Base-by-base conservation (phyloP, 2,329 filamentous ascomycete genomes). In the Phialemonium atrogriseum region DNA sequence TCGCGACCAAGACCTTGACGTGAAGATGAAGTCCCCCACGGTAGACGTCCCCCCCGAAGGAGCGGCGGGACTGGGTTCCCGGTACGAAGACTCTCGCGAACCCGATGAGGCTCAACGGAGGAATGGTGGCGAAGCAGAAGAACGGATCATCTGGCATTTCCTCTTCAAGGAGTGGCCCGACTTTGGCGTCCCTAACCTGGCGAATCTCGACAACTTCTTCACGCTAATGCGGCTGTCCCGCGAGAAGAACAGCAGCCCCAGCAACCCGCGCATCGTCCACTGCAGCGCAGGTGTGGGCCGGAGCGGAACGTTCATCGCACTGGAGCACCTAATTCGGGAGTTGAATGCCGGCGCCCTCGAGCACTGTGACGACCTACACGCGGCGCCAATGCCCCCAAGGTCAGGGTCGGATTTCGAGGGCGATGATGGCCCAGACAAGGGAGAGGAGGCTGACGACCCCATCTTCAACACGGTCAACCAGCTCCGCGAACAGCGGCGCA, bases 261-360 rank as follows among this genome's bases (percentile, higher is more conserved):
- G 66, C 14, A 87, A 83, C 47, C 84, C 89, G 5, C 79, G 89
- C 34, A 79, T 96, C 37, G 73, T 87, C 9, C 83, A 88, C 56
- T 88, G 84, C 62, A 94, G 85, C 50, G 91, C 91, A 7, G 91
- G 91, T 23, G 89, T 98, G 10, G 91, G 91, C 10, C 77, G 91
- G 34, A 94, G 84, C 7, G 91, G 91, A 20, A 96, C 91, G 0
- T 98, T 96, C 52, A 94, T 98, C 48, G 83, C 86, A 2, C 71
- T 98, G n/a, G 91, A 96, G 57, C 86, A 93, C 55, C 73, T 98
- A 16, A 69, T 94, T 41, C 72, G 79, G 21, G 86, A 95, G 56
- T 68, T 96, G 8, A 77, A 84, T 16, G 71, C 77, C 5, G 89
- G 87, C 30, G 69, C 77, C 14, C 59, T 94, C 30, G 64, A 73